Percentiles rank a stretch among this genome's conserved stretches.
These are phyloP conservation scores for Colletotrichum sp. DNA, from an alignment of 2,329 filamentous ascomycete species.

Conservation along the genomic window DNA sequence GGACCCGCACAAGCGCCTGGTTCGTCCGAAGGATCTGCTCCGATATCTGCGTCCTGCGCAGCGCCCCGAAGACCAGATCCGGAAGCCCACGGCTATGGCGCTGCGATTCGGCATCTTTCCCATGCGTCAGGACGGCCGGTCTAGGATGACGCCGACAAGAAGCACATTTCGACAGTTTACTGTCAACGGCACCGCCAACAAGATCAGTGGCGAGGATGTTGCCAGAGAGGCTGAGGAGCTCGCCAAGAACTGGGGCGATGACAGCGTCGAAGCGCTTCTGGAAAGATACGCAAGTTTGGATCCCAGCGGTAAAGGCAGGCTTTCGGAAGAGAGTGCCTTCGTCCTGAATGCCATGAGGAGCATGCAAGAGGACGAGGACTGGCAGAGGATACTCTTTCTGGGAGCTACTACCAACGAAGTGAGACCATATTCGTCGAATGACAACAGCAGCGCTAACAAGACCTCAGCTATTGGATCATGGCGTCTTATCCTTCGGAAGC, in stretches of 20 bases:
- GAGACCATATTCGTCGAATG: neutral
- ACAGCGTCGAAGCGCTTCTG: constrained; percentile 26
- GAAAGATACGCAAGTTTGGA: constrained; percentile 25
- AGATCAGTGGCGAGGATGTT: neutral
- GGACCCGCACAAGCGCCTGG: neutral
- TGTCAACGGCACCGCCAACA: neutral
- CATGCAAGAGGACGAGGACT: constrained; percentile 32
- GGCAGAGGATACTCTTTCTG: constrained; percentile 33
- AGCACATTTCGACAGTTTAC: constrained; percentile 22
- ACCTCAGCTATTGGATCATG: constrained; percentile 26
- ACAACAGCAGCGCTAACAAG: neutral
- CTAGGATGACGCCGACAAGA: constrained; percentile 33
- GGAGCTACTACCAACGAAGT: constrained; percentile 36
- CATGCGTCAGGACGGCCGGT: constrained; percentile 32
- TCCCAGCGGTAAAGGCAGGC: neutral
- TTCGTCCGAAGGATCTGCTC: neutral
- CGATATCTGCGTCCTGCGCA: constrained; percentile 8
- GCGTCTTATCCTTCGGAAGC: constrained; percentile 26
- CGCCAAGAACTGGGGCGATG: neutral
- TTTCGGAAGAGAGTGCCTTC: neutral
- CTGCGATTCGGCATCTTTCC: constrained; percentile 33
- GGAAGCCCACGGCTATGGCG: constrained; percentile 30
- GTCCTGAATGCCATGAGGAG: neutral
- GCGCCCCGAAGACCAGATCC: constrained; percentile 24
- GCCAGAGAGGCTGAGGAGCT: neutral